These are phyloP conservation scores for Cucurbita argyrosperma DNA, from an alignment of 306 rosid species.

Conservation along the genomic window DNA sequence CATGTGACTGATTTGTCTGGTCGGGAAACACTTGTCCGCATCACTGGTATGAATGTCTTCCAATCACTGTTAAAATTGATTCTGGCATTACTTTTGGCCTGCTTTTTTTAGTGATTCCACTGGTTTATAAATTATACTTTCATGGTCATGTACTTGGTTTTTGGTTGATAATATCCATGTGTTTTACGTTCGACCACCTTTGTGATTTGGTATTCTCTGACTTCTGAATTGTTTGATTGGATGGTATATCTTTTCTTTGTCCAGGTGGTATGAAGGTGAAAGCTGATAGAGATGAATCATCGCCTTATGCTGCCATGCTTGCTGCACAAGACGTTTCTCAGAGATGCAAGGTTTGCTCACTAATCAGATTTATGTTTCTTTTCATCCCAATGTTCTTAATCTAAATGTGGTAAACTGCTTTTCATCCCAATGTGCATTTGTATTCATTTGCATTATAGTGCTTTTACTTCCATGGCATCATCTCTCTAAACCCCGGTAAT, in stretches of 20 bases:
- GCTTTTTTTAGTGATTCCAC: neutral
- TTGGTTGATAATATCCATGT: neutral
- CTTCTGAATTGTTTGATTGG: neutral
- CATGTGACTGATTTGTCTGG: conserved; percentile 88
- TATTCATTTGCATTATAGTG: neutral
- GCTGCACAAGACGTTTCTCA: conserved; percentile 84
- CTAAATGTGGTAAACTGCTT: neutral
- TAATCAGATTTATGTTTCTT: neutral
- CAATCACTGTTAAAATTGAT: neutral
- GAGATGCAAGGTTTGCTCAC: conserved; percentile 52
- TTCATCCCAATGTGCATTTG: neutral
- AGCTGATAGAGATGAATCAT: conserved; percentile 84
- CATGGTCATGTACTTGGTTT: neutral
- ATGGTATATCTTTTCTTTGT: neutral
- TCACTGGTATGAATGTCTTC: conserved; percentile 30
- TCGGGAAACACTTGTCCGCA: conserved; percentile 70
- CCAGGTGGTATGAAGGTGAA: conserved; percentile 94
- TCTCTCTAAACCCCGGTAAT: neutral
- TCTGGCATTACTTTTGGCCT: neutral
- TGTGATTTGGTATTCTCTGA: neutral
- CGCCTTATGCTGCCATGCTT: conserved; percentile 93
- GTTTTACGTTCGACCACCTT: neutral
- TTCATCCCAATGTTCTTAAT: neutral
- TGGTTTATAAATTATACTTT: neutral
- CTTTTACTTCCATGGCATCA: neutral